phyloP scores from a whole-genome alignment of 345 rosid species.

The Gossypium thurberi region DNA sequence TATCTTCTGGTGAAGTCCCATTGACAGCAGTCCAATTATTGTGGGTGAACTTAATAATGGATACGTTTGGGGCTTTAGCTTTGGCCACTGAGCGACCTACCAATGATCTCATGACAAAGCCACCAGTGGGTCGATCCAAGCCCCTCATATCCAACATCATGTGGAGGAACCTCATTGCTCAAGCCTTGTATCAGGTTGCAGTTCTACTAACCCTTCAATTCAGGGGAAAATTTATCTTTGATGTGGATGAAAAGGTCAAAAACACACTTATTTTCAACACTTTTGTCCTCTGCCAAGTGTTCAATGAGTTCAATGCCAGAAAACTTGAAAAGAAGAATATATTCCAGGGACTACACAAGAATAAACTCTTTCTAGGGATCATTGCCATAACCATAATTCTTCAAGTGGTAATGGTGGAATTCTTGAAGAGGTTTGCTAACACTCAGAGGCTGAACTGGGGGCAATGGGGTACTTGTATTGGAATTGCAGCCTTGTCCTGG shows the following conservation, averaged over 20 bases:
- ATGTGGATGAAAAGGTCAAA: constrained; percentile 21
- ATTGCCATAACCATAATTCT: constrained; percentile 26
- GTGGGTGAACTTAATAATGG: constrained; percentile 47
- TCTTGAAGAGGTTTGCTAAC: constrained; percentile 34
- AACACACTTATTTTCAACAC: constrained; percentile 37
- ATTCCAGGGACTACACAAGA: constrained; percentile 29
- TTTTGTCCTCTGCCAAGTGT: constrained; percentile 30
- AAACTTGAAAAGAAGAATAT: constrained; percentile 37
- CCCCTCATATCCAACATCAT: constrained; percentile 35
- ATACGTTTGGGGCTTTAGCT: constrained; percentile 34
- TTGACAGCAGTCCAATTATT: constrained; percentile 37
- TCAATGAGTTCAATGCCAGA: constrained; percentile 37
- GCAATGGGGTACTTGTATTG: constrained; percentile 37
- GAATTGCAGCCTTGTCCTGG: constrained; percentile 35
- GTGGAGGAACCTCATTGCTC: constrained; percentile 38
- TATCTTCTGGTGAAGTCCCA: constrained; percentile 36
- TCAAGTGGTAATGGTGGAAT: constrained; percentile 37
- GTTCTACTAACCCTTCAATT: constrained; percentile 31
- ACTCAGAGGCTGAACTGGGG: constrained; percentile 34
- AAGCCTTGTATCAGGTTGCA: constrained; percentile 33
- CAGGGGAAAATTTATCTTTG: constrained; percentile 25
- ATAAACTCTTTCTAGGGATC: constrained; percentile 28
- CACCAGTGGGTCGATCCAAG: constrained; percentile 28
- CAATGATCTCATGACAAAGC: constrained; percentile 29
- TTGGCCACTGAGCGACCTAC: constrained; percentile 34